Conservation (phyloP, 805 yeast species). For the Scheffersomyces coipomensis region DNA sequence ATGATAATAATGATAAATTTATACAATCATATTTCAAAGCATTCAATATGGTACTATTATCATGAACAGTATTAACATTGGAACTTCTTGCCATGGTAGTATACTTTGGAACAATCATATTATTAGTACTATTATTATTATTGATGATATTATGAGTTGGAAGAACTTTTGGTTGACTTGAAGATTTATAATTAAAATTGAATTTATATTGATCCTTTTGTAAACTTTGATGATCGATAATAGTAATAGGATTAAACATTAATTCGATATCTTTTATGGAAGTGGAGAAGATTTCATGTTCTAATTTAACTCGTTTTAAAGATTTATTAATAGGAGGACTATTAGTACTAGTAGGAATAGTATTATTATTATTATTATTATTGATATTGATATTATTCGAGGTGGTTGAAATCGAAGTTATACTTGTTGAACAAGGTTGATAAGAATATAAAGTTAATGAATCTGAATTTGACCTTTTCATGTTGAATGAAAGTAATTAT, state of each 20-base stretch:
- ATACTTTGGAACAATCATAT: not conserved
- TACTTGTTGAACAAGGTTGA: not conserved
- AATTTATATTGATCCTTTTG: not conserved
- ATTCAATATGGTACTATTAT: conserved; percentile 1
- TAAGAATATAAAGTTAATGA: not conserved
- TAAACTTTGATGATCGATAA: not conserved
- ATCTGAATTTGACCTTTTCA: not conserved
- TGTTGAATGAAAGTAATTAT: not conserved
- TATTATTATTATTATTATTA: not conserved
- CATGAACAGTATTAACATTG: not conserved
- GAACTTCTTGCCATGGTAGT: not conserved
- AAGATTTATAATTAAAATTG: not conserved
- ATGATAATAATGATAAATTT: conserved; percentile 5
- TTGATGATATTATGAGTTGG: not conserved
- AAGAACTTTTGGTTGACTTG: not conserved
- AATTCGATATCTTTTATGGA: conserved; percentile 21
- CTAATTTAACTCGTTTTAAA: conserved; percentile 15
- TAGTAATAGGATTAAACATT: conserved; percentile 11
- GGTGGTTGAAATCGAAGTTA: not conserved
- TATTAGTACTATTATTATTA: not conserved
- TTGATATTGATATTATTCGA: conserved; percentile 1
- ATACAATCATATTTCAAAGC: conserved; percentile 10
- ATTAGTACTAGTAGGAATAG: conserved; percentile 2
- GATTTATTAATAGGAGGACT: too few species aligned
- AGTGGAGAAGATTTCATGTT: conserved; percentile 20